These are phyloP conservation scores for Penicillium sp. DNA, from an alignment of 2,329 filamentous ascomycete species.

Conservation along the genomic window DNA sequence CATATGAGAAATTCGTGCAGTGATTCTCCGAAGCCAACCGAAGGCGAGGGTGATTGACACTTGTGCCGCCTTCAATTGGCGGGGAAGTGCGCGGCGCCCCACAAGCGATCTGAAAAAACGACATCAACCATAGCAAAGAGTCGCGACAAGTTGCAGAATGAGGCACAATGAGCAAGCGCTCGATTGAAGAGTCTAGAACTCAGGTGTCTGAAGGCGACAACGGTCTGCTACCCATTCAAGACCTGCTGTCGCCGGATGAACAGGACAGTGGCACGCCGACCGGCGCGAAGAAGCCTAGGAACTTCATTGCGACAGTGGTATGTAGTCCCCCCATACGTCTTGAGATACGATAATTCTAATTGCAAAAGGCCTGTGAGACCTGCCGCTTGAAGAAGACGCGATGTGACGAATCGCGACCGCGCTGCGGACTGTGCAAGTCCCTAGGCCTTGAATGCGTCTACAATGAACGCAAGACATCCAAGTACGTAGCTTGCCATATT, in stretches of 20 bases:
- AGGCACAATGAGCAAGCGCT: conserved; percentile 41
- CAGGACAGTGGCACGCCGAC: conserved; percentile 21
- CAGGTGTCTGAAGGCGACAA: conserved; percentile 27
- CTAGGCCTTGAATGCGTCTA: conserved; percentile 52
- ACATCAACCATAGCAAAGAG: background rate
- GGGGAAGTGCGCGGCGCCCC: background rate
- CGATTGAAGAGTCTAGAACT: conserved; percentile 31
- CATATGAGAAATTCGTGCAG: background rate
- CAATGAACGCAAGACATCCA: conserved; percentile 53
- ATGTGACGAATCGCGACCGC: conserved; percentile 55
- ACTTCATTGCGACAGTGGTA: conserved; percentile 42
- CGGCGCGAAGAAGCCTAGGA: conserved; percentile 33
- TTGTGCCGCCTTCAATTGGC: conserved; percentile 11
- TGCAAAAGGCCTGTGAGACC: conserved; percentile 51
- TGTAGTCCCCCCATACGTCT: conserved; percentile 3
- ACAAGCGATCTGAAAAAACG: conserved; percentile 3
- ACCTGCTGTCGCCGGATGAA: conserved; percentile 36
- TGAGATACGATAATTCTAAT: background rate
- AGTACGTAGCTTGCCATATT: conserved; percentile 34
- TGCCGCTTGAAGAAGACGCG: conserved; percentile 55
- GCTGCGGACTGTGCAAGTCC: conserved; percentile 52
- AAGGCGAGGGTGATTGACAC: conserved; percentile 12
- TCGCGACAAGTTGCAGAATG: conserved; percentile 1
- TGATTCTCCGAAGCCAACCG: background rate
- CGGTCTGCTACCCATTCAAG: conserved; percentile 31